Evolutionary conservation across 179 eudicot genomes (phyloP).

Genomic region (Beta lomatogona): DNA sequence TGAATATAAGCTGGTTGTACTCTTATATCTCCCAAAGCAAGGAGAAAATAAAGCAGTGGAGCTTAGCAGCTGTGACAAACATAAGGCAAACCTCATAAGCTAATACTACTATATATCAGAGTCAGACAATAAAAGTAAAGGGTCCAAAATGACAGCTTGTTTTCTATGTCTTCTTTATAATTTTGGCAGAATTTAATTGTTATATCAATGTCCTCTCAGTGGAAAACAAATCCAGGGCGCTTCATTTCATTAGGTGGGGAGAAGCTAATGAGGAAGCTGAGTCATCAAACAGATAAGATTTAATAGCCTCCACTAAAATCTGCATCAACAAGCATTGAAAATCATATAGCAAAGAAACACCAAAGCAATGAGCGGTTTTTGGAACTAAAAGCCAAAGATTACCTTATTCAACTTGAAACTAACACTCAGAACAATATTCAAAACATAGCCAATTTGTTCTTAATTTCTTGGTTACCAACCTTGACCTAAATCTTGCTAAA

Average conservation of each 20-base stretch:
- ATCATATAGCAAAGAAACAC: background rate
- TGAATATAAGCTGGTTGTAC: too few species aligned
- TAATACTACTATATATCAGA: conserved; percentile 14
- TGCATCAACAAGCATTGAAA: conserved; percentile 10
- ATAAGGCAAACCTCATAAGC: background rate
- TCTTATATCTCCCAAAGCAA: background rate
- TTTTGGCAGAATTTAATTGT: conserved; percentile 12
- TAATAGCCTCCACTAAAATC: conserved; percentile 35
- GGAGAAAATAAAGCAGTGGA: background rate
- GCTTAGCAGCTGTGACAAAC: background rate
- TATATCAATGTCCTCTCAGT: conserved; percentile 30
- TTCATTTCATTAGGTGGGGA: conserved; percentile 20
- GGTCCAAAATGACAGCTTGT: conserved; percentile 31
- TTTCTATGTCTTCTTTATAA: conserved; percentile 2
- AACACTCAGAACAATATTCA: background rate
- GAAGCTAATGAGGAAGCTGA: conserved; percentile 27
- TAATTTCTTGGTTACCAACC: background rate
- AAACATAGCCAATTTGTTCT: conserved; percentile 9
- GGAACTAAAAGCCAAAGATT: background rate
- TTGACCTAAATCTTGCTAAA: background rate
- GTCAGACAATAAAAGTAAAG: conserved; percentile 17
- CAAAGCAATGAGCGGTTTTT: background rate
- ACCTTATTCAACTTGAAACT: background rate
- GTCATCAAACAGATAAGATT: conserved; percentile 47
- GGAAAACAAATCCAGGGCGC: conserved; percentile 13